Evolutionary conservation across 768 basidiomycete genomes (phyloP), one percentile per base, ranked within the genome.

Genomic region (Termitomyces sp.): DNA sequence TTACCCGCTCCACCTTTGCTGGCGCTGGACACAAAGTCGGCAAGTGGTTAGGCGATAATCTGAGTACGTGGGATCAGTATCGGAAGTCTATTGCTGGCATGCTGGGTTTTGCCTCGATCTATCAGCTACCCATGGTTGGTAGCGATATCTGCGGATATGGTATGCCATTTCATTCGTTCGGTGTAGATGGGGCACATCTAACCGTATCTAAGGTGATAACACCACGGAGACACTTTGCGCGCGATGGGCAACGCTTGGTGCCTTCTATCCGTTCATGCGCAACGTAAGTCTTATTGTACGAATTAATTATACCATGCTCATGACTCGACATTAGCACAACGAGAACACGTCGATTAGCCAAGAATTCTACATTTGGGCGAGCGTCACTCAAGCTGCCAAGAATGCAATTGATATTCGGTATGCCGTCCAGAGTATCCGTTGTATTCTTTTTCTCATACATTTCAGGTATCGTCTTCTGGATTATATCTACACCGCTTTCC

Each of bases 181-280:
- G 18, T 24, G 33, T 52, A 36, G 7, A 18, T 28, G 9, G 22
- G 54, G 9, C 33, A 8, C 56, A 45, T 35, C 2, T n/a, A n/a
- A 20, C 53, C 32, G 3, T 22, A 18, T n/a, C 0, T 4, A 12
- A 85, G 85, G 74, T 36, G 82, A 73, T 0, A 79, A 90, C 67
- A 86, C 87, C 1, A 87, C 89, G 1, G 88, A 88, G 68, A 82
- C 79, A 9, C 75, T 92, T 1, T 90, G 89, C 63, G 85, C 87
- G 40, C 77, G 91, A 40, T 92, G 91, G 90, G 89, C 87, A 15
- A 88, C 80, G 77, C 76, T 92, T 2, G 88, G 88, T 1, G 90
- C 87, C 0, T 92, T 91, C 73, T 85, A 86, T 70, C 89, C 90
- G 0, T 92, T 92, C 78, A 90, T 86, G 85, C 78, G 91, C 9